These are phyloP conservation scores for Penicillium sp. DNA, from an alignment of 2,329 filamentous ascomycete genomes.

Conservation along the genomic window DNA sequence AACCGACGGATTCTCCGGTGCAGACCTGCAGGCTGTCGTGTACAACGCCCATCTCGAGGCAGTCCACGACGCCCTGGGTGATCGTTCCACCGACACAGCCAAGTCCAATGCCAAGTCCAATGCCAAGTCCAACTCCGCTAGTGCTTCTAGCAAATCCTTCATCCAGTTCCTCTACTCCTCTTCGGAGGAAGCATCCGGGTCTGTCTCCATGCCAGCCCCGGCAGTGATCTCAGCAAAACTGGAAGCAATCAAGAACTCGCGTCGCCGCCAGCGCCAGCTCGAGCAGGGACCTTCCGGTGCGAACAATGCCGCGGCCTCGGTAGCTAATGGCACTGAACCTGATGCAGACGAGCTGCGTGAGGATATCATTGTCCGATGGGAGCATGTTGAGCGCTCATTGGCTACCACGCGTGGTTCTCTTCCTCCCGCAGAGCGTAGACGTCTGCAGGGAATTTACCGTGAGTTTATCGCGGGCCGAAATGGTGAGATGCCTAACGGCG, in stretches of 20 bases:
- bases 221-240: conserved; percentile 80
- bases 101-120: conserved; percentile 37
- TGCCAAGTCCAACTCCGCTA: conserved; percentile 30
- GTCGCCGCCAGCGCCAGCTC: conserved; percentile 61
- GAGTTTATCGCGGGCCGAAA: conserved; percentile 93
- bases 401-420: conserved; percentile 79
- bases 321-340: conserved; percentile 26
- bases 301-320: conserved; percentile 13
- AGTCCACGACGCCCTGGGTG: conserved; percentile 85
- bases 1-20: conserved; percentile 89
- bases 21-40: conserved; percentile 89
- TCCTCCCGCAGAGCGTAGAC: conserved; percentile 69
- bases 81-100: conserved; percentile 44
- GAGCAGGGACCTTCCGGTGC: conserved; percentile 37
- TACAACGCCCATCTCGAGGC: conserved; percentile 97
- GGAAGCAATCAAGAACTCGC: conserved; percentile 70
- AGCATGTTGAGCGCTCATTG: conserved; percentile 76
- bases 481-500: conserved; percentile 91
- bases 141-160: conserved; percentile 52
- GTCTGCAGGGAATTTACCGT: conserved; percentile 77
- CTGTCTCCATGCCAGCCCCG: conserved; percentile 68
- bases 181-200: conserved; percentile 53
- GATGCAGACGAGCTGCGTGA: conserved; percentile 43
- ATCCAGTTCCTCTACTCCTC: conserved; percentile 80
- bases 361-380: conserved; percentile 81